Percentiles rank a stretch among this genome's conserved stretches.
These are phyloP conservation scores for Prunus dulcis DNA, from an alignment of 306 rosid species.

Conservation along the genomic window DNA sequence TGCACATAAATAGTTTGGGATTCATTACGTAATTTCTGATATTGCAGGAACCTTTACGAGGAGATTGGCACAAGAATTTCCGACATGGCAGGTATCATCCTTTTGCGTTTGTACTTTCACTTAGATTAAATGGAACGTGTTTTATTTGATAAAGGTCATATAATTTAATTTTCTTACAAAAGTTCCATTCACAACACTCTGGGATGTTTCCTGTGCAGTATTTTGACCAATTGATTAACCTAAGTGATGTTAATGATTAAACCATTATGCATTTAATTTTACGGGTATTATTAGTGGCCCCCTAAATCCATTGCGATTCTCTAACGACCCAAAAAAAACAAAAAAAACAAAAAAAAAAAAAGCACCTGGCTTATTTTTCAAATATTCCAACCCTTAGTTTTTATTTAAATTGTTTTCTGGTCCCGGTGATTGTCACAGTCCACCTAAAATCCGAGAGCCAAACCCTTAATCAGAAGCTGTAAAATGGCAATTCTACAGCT, in stretches of 20 bases:
- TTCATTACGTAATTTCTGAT: conserved; percentile 15
- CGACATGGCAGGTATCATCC: conserved; percentile 84
- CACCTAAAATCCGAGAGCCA: background rate
- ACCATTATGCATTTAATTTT: no score
- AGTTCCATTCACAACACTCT: background rate
- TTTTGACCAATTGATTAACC: background rate
- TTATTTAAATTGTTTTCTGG: background rate
- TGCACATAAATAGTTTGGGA: conserved; percentile 18
- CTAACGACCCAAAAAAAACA: no score
- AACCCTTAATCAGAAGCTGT: background rate
- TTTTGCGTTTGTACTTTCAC: conserved; percentile 11
- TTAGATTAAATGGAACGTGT: background rate
- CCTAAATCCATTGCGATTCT: no score
- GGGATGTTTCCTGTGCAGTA: conserved; percentile 2
- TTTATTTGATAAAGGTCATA: conserved; percentile 4
- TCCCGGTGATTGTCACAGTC: background rate
- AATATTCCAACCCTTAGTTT: no score
- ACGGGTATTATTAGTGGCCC: no score
- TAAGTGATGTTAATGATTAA: background rate
- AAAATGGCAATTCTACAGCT: background rate
- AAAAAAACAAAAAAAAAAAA: no score
- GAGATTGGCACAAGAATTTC: conserved; percentile 83
- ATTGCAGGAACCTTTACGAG: conserved; percentile 82
- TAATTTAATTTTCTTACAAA: background rate
- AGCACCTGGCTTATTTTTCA: no score